phyloP scores from a whole-genome alignment of 352 stramenopile genomes.

The Pythium pyrilobum region DNA sequence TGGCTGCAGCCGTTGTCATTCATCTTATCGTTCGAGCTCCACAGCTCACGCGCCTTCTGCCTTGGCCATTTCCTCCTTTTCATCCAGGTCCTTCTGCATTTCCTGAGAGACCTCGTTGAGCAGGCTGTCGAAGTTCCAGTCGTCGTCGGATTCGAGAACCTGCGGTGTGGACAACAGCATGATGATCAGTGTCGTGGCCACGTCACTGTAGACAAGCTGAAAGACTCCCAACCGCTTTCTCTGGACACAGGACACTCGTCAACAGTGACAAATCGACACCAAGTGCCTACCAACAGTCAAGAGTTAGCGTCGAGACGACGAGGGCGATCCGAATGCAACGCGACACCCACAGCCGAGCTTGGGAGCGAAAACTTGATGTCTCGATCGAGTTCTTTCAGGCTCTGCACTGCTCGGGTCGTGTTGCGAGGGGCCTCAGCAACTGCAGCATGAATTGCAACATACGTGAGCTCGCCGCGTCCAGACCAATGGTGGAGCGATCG shows the following conservation, averaged over 20 bases:
- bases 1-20: too few species aligned
- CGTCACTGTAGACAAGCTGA: too few species aligned
- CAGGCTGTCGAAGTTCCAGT: conserved; percentile 70
- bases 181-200: too few species aligned
- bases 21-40: background rate
- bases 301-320: background rate
- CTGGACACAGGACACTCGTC: conserved; percentile 56
- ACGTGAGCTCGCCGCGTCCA: background rate
- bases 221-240: conserved; percentile 77
- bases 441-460: conserved; percentile 8
- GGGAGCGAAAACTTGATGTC: conserved; percentile 77
- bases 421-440: conserved; percentile 78
- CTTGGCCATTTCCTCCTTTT: conserved; percentile 64
- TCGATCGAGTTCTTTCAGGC: conserved; percentile 69
- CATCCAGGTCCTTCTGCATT: conserved; percentile 72
- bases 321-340: too few species aligned
- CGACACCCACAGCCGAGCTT: conserved; percentile 39
- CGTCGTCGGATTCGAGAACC: conserved; percentile 61
- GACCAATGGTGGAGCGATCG: background rate
- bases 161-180: conserved; percentile 14
- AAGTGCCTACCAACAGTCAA: conserved; percentile 26
- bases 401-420: conserved; percentile 57
- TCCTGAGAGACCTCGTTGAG: conserved; percentile 79
- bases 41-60: conserved; percentile 22
- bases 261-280: conserved; percentile 66